Evolutionary conservation across 176 grass and related monocot species (phyloP).

Genomic region (Aegilops sharonensis): DNA sequence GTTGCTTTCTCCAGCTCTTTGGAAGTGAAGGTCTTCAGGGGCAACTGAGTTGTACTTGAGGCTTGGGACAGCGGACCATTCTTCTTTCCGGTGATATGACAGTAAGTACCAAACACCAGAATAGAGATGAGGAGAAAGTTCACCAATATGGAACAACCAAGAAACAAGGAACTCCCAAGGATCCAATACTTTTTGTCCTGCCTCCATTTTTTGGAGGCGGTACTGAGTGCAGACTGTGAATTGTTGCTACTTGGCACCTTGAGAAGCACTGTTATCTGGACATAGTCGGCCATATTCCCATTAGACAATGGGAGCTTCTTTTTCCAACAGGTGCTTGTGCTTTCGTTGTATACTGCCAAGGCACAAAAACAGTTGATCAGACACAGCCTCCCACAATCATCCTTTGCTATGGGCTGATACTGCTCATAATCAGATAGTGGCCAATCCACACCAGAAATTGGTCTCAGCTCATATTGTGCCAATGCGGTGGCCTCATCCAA

Average conservation of each 20-base stretch:
- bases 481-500: background rate
- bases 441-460: slow-evolving; percentile 19
- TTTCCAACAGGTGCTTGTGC: slow-evolving; percentile 20
- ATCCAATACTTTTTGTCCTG: slow-evolving; percentile 9
- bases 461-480: background rate
- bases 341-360: background rate
- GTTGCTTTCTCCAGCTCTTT: slow-evolving; percentile 44
- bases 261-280: slow-evolving; percentile 14
- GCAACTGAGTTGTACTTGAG: background rate
- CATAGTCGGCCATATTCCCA: slow-evolving; percentile 11
- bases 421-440: slow-evolving; percentile 29
- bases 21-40: slow-evolving; percentile 30
- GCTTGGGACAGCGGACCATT: background rate
- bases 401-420: background rate
- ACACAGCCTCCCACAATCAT: background rate
- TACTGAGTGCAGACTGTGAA: background rate
- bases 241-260: slow-evolving; percentile 23
- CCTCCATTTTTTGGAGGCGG: background rate
- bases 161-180: slow-evolving; percentile 15
- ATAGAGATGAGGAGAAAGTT: background rate
- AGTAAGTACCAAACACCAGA: background rate
- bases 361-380: slow-evolving; percentile 42
- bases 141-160: slow-evolving; percentile 10
- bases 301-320: slow-evolving; percentile 51
- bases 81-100: background rate